Evolutionary conservation across 2,329 filamentous ascomycete genomes (phyloP), one percentile per base, ranked within the genome.

Genomic region (Macrophomina pseudophaseolina): DNA sequence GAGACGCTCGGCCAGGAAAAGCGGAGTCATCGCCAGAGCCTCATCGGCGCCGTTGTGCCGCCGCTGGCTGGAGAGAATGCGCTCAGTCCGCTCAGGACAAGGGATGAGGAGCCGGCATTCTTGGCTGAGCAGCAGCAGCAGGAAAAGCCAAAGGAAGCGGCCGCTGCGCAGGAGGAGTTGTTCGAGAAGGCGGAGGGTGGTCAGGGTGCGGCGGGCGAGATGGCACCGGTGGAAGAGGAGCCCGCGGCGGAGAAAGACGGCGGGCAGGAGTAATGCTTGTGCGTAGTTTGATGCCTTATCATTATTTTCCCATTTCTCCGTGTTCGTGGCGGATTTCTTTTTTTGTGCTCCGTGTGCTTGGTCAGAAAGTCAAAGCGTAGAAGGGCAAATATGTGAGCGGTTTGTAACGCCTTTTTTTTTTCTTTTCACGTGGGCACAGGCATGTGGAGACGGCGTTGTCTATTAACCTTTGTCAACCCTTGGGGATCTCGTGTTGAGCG

Each of bases 11-110:
- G 79, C 65, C 70, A 59, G 44, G 75, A 74, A 59, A 76, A 76
- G 0, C 66, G 77, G 5, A 70, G 71, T 12, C 80, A 84, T 67
- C 71, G 81, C 46, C 82, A 80, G 74, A 81, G 78, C 59, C 64
- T 83, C 9, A 80, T 82, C 66, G 77, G 75, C 3, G 71, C 68
- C 5, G 56, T 54, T 8, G 69, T 67, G 23, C 74, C 73, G 53
- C 68, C 69, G 11, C 67, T 73, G 8, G 76, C 76, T 60, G 68
- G 70, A 3, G 75, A 71, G 48, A 64, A 64, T 35, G 71, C 73
- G 7, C 49, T 76, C 68, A 76, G 74, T 68, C 76, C 76, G 1
- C 68, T 71, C 68, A 65, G 74, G 59, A 64, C 51, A 3, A 68
- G 70, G 32, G 72, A 73, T 14, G 70, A 71, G 56, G 71, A 69